phyloP scores from a whole-genome alignment of 371 early-diverging fungal species.

The Rozella allomycis region DNA sequence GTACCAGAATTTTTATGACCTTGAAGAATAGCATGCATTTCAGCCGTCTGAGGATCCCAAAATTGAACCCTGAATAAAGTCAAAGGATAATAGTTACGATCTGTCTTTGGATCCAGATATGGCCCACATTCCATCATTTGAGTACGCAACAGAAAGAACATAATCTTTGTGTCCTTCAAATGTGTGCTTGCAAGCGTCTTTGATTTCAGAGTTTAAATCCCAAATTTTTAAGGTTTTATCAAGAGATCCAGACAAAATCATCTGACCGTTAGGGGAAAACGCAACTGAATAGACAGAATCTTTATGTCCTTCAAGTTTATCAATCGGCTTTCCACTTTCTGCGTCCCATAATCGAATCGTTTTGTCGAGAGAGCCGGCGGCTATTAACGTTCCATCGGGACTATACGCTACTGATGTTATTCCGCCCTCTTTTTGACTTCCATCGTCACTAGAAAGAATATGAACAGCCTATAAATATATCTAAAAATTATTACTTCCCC shows the following conservation, averaged over 20 bases:
- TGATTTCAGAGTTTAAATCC: conserved; percentile 41
- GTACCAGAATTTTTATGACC: conserved; percentile 89
- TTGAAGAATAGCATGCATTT: conserved; percentile 70
- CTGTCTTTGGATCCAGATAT: conserved; percentile 87
- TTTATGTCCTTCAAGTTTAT: conserved; percentile 82
- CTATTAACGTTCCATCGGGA: conserved; percentile 15
- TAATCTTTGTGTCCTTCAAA: conserved; percentile 70
- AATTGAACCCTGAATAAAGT: conserved; percentile 10
- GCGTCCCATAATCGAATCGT: conserved; percentile 86
- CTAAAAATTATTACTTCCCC: too few species aligned
- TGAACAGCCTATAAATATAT: conserved; percentile 43
- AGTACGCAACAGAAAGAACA: conserved; percentile 80
- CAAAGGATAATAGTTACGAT: conserved; percentile 87
- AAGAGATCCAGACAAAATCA: conserved; percentile 76
- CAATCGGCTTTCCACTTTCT: conserved; percentile 48
- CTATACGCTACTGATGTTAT: conserved; percentile 86
- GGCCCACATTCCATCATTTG: conserved; percentile 38
- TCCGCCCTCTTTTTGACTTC: conserved; percentile 59
- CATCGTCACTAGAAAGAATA: conserved; percentile 3
- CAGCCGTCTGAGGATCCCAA: conserved; percentile 3
- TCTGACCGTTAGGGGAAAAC: conserved; percentile 72
- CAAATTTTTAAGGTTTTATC: conserved; percentile 89
- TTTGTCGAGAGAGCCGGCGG: conserved; percentile 71
- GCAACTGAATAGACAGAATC: conserved; percentile 91
- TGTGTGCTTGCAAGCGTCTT: conserved; percentile 13